Evolutionary conservation across 371 early-diverging fungal species (phyloP), one percentile per base, ranked within the genome.

Genomic region (Catenaria anguillulae): DNA sequence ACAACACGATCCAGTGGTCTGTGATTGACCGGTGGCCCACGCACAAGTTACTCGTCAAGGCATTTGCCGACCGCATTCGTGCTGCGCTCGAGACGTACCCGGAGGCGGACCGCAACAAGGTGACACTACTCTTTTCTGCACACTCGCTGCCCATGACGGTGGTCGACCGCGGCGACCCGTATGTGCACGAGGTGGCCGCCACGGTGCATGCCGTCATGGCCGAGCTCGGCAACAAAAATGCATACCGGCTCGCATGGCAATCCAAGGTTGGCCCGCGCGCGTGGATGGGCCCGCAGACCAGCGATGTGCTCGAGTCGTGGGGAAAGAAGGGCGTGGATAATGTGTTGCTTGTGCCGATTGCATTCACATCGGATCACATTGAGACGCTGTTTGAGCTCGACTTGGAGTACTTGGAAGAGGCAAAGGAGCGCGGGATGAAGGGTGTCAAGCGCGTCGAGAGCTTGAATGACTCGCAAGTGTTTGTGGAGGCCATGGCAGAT

Each of bases 341-440:
- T 63, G 64, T 90, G 48, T 70, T 94, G 24, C 71, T 90, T 34
- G 87, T 94, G 0, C 97, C 97, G 5, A 86, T 97, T 68, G 95
- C 95, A 0, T 97, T 97, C 62, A 93, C 92, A 5, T 86, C 86
- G 35, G 97, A 97, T 67, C 97, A 97, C 70, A 87, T 97, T 56
- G 97, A 97, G 71, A 97, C 97, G 2, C 66, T 97, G 61, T 97
- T 80, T 77, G 97, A 97, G 79, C 74, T 97, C 58, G 97, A 94
- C 73, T 65, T 87, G 26, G 93, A 93, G 67, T 93, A 93, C 67
- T 87, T 85, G 2, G 75, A 88, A 37, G 77, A 87, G n/a, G 97
- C 95, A 0, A 70, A 82, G 59, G 81, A 31, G n/a, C 33, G 24
- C 60, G 93, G 74, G 1, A 75, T 94, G 31, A 82, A 82, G 26